Evolutionary conservation across 805 yeast genomes (phyloP).

Genomic region (Sugiyamaella floridensis): DNA sequence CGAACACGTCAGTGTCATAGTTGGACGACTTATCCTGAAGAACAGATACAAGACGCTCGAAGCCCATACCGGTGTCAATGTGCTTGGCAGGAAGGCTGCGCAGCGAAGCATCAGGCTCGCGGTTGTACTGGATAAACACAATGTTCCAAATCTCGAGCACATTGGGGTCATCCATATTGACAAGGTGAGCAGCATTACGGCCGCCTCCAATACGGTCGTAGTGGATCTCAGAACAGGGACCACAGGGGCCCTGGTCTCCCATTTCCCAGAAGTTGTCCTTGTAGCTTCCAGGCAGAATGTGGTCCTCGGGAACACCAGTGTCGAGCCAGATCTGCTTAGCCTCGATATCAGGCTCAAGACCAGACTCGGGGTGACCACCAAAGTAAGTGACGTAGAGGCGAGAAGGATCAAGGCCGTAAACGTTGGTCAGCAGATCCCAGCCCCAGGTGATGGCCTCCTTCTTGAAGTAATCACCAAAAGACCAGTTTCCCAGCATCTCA

Average conservation of each 20-base stretch:
- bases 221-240: constrained; percentile 97
- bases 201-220: constrained; percentile 99
- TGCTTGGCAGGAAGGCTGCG: constrained; percentile 88
- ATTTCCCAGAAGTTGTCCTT: constrained; percentile 98
- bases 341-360: constrained; percentile 88
- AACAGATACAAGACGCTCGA: constrained; percentile 92
- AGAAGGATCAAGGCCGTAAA: constrained; percentile 69
- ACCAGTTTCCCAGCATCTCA: constrained; percentile 99
- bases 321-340: constrained; percentile 81
- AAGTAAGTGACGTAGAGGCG: constrained; percentile 93
- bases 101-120: constrained; percentile 80
- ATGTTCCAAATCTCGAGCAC: constrained; percentile 97
- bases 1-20: constrained; percentile 95
- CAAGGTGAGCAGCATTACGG: constrained; percentile 85
- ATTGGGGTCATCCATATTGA: constrained; percentile 95
- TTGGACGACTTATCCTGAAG: constrained; percentile 87
- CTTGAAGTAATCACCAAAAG: constrained; percentile 98
- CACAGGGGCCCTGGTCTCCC: constrained; percentile 99
- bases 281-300: constrained; percentile 84
- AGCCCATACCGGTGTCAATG: constrained; percentile 98
- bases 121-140: constrained; percentile 93
- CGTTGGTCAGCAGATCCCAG: constrained; percentile 86
- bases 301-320: constrained; percentile 86
- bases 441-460: constrained; percentile 82
- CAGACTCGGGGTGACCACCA: constrained; percentile 80